These are phyloP conservation scores for Boletus sp. DNA, from an alignment of 768 basidiomycete genomes.

Conservation along the genomic window DNA sequence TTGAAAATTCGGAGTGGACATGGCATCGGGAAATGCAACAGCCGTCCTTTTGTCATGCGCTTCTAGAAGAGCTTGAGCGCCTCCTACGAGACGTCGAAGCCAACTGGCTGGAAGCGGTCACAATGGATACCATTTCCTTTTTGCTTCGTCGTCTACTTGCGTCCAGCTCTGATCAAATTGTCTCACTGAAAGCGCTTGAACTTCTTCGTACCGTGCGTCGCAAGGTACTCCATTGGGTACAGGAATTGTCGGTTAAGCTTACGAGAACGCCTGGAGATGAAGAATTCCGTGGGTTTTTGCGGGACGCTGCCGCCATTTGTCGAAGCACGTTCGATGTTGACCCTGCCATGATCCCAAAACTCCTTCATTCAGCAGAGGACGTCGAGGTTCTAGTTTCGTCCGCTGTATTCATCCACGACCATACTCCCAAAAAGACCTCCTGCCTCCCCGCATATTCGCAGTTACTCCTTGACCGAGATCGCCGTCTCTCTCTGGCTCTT, in stretches of 20 bases:
- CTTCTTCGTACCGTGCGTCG: conserved; percentile 35
- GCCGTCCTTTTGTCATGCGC: conserved; percentile 33
- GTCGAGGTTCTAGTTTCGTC: conserved; percentile 24
- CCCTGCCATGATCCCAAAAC: neutral
- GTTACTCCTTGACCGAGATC: conserved; percentile 30
- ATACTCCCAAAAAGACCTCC: conserved; percentile 17
- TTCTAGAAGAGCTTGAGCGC: conserved; percentile 37
- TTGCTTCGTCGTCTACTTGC: conserved; percentile 39
- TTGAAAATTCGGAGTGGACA: conserved; percentile 11
- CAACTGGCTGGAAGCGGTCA: conserved; percentile 41
- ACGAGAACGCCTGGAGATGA: conserved; percentile 9
- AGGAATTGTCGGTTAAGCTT: conserved; percentile 30
- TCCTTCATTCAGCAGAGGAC: conserved; percentile 26
- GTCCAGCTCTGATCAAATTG: conserved; percentile 7
- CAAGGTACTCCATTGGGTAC: conserved; percentile 38
- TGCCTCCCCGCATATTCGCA: conserved; percentile 4
- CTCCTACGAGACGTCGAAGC: conserved; percentile 36
- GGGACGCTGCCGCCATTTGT: conserved; percentile 40
- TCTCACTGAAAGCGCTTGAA: conserved; percentile 17
- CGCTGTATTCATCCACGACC: conserved; percentile 26
- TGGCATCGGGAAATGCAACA: conserved; percentile 43
- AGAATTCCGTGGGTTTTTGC: conserved; percentile 24
- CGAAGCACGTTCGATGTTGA: conserved; percentile 34
- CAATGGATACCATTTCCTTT: conserved; percentile 34
- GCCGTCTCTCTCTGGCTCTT: conserved; percentile 28